Conservation (phyloP, 495 filamentous ascomycete species). For the Penicillium silybi region DNA sequence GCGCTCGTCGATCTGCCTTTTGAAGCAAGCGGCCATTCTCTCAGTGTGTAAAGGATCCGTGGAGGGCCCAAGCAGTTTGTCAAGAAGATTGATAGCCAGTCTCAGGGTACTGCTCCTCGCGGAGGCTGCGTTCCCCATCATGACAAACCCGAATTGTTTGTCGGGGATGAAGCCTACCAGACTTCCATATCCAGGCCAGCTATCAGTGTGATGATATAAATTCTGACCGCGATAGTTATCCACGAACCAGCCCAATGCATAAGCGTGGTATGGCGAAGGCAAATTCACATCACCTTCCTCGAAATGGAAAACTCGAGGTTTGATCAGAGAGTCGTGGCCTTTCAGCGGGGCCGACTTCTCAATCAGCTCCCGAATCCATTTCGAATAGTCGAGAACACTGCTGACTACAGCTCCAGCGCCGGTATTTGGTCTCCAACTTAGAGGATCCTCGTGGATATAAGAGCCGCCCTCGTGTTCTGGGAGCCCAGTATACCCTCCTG, state of each 20-base stretch:
- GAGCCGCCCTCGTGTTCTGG: slow-evolving; percentile 3
- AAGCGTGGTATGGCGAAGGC: slow-evolving; percentile 20
- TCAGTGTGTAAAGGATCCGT: not conserved
- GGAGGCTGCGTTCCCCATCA: slow-evolving; percentile 36
- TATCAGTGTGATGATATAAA: slow-evolving; percentile 41
- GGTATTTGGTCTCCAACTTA: slow-evolving; percentile 30
- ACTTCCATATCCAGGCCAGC: slow-evolving; percentile 42
- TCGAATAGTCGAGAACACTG: slow-evolving; percentile 49
- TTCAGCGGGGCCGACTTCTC: slow-evolving; percentile 26
- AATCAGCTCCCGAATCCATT: slow-evolving; percentile 44
- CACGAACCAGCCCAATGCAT: slow-evolving; percentile 45
- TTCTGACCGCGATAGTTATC: slow-evolving; percentile 40
- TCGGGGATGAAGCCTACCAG: slow-evolving; percentile 45
- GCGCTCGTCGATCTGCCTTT: slow-evolving; percentile 1
- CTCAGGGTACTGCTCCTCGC: not conserved
- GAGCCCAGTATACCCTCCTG: slow-evolving; percentile 19
- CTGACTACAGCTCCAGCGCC: slow-evolving; percentile 50
- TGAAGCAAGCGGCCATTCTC: slow-evolving; percentile 1
- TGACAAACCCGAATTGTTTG: slow-evolving; percentile 40
- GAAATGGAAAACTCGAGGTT: slow-evolving; percentile 29
- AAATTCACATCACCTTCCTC: slow-evolving; percentile 9
- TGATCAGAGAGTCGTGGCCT: slow-evolving; percentile 35
- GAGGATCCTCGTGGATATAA: slow-evolving; percentile 12
- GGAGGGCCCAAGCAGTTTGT: slow-evolving; percentile 5
- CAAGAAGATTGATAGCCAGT: slow-evolving; percentile 8